A percentile compares a stretch with the other conserved stretches of the same genome.
Evolutionary conservation across 345 rosid species (phyloP).

Genomic region (Syzygium jambos): DNA sequence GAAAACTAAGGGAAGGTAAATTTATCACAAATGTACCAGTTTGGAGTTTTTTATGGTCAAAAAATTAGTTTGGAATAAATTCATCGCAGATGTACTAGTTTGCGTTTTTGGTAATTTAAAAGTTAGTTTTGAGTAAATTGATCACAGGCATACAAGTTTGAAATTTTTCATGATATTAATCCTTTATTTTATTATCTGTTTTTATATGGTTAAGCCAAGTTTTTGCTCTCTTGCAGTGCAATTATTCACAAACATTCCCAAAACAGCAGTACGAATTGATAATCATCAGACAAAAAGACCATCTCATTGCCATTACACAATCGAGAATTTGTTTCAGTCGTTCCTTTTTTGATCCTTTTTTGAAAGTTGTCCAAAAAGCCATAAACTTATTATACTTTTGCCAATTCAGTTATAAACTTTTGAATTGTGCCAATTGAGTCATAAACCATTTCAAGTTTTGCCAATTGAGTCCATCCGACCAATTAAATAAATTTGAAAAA

Average conservation of each 20-base stretch:
- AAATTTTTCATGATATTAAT: too few relatives aligned
- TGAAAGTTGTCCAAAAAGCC: too few relatives aligned
- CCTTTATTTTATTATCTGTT: not conserved
- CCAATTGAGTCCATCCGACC: too few relatives aligned
- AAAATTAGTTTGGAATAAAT: too few relatives aligned
- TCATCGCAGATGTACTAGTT: too few relatives aligned
- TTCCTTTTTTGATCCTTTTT: not conserved
- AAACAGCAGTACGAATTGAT: accelerated
- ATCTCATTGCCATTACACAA: not conserved
- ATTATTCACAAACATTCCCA: not conserved
- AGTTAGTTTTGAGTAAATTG: accelerated
- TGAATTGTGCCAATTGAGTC: too few relatives aligned
- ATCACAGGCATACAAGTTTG: accelerated
- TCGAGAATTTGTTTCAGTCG: not conserved
- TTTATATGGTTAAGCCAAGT: not conserved
- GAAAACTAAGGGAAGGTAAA: accelerated
- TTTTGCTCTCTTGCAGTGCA: not conserved
- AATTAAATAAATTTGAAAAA: too few relatives aligned
- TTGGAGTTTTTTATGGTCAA: accelerated
- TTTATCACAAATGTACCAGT: too few relatives aligned
- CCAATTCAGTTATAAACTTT: too few relatives aligned
- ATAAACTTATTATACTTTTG: too few relatives aligned
- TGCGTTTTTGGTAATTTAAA: accelerated
- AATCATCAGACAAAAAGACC: not conserved
- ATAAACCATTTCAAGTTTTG: too few relatives aligned